Conservation (phyloP, 306 rosid species). For the Glycine tomentella region DNA sequence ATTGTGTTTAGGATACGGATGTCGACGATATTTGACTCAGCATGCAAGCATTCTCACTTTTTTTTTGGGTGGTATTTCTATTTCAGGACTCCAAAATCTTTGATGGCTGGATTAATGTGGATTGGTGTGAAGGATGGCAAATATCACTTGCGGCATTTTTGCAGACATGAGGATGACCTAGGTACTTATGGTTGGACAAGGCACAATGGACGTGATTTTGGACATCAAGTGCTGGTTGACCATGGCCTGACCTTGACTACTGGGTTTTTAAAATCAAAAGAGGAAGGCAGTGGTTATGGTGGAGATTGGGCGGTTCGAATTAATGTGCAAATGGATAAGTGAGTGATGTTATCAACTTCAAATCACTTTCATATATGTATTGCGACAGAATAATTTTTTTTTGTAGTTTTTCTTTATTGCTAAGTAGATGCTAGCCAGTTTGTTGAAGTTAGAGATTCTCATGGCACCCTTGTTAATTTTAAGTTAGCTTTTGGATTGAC, state of each 20-base stretch:
- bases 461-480: background rate
- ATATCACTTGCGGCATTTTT: constrained; percentile 63
- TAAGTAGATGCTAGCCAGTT: constrained; percentile 7
- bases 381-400: constrained; percentile 25
- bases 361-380: background rate
- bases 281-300: constrained; percentile 85
- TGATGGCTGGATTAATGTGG: constrained; percentile 98
- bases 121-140: constrained; percentile 76
- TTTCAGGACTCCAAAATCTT: constrained; percentile 85
- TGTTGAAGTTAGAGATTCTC: constrained; percentile 23
- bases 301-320: constrained; percentile 94
- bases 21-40: background rate
- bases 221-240: constrained; percentile 83
- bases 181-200: constrained; percentile 84
- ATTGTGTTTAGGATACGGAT: constrained; percentile 22
- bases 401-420: constrained; percentile 24
- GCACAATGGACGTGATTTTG: constrained; percentile 88
- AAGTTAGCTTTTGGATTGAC: constrained; percentile 19
- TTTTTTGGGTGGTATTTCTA: constrained; percentile 24
- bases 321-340: constrained; percentile 66
- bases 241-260: constrained; percentile 74
- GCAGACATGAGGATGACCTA: constrained; percentile 81
- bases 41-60: constrained; percentile 29
- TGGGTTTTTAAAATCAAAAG: constrained; percentile 82
- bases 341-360: constrained; percentile 46